A percentile compares a stretch with the other conserved stretches of the same genome.
Conservation (phyloP, 2,329 filamentous ascomycete genomes). For the Colletotrichum magnum region DNA sequence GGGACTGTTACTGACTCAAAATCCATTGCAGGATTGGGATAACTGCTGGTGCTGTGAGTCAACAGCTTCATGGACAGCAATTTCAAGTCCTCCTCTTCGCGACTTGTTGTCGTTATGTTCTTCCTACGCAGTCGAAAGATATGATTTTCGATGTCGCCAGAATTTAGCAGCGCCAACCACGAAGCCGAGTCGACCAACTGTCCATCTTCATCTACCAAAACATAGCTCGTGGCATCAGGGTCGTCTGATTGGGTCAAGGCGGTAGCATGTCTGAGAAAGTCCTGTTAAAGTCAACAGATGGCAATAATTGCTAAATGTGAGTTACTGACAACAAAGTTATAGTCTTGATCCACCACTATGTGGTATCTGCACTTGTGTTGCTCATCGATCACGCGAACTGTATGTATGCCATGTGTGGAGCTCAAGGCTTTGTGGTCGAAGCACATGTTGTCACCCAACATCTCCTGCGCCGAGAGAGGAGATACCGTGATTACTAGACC, state of each 20-base stretch:
- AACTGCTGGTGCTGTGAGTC: neutral
- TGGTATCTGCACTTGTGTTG: neutral
- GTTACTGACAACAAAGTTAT: neutral
- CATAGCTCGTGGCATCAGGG: neutral
- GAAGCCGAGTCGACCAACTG: neutral
- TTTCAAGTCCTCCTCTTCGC: neutral
- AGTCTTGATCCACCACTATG: neutral
- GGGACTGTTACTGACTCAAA: too few species aligned
- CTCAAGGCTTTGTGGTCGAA: neutral
- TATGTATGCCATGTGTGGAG: neutral
- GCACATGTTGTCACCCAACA: neutral
- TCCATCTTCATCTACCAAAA: neutral
- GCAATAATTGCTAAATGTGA: too few species aligned
- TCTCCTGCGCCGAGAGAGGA: neutral
- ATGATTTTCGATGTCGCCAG: neutral
- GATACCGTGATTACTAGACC: neutral
- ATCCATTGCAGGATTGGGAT: too few species aligned
- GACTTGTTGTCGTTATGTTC: neutral
- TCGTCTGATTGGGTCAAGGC: neutral
- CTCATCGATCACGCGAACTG: neutral
- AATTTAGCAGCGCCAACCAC: neutral
- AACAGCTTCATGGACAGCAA: neutral
- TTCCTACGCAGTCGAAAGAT: neutral
- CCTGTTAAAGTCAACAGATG: neutral
- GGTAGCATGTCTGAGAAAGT: neutral